Percentiles rank a stretch among this genome's conserved stretches.
phyloP scores from a whole-genome alignment of 2,329 filamentous ascomycete species.

The Fusarium sp. region DNA sequence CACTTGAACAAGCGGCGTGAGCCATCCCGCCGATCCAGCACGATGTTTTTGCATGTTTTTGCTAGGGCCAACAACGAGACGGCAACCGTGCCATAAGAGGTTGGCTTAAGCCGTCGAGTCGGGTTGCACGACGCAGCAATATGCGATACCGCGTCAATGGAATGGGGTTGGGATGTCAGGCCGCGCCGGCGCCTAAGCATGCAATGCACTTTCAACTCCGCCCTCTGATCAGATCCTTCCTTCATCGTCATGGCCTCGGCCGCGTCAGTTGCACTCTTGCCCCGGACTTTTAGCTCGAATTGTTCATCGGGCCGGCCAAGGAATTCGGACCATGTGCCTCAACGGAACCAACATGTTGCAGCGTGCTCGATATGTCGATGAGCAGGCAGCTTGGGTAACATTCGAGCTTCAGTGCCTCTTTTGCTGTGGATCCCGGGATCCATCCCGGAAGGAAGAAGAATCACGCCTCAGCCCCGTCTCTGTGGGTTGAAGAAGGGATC shows the following conservation, averaged over 20 bases:
- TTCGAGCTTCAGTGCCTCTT: constrained; percentile 4
- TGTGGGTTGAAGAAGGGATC: constrained; percentile 27
- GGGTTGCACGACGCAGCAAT: constrained; percentile 14
- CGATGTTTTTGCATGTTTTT: constrained; percentile 15
- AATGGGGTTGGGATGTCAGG: constrained; percentile 13
- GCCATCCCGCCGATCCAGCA: constrained; percentile 24
- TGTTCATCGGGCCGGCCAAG: background rate
- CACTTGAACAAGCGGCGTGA: constrained; percentile 15
- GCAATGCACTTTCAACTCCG: constrained; percentile 17
- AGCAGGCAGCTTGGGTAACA: constrained; percentile 6
- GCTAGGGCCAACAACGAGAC: constrained; percentile 23
- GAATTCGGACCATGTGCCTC: background rate
- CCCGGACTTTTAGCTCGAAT: background rate
- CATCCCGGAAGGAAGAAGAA: constrained; percentile 17
- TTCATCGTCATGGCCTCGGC: background rate
- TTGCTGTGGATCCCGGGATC: constrained; percentile 17
- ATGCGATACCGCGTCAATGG: constrained; percentile 33
- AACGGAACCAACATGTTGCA: background rate
- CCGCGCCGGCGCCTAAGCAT: constrained; percentile 42
- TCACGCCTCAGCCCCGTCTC: constrained; percentile 15
- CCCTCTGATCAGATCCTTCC: background rate
- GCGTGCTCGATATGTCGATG: background rate
- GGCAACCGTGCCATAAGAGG: constrained; percentile 26
- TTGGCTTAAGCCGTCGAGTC: constrained; percentile 16
- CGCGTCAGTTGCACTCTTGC: background rate